Evolutionary conservation across 1,284 basidiomycete genomes (phyloP).

Genomic region (Microstroma glucosiphilum): DNA sequence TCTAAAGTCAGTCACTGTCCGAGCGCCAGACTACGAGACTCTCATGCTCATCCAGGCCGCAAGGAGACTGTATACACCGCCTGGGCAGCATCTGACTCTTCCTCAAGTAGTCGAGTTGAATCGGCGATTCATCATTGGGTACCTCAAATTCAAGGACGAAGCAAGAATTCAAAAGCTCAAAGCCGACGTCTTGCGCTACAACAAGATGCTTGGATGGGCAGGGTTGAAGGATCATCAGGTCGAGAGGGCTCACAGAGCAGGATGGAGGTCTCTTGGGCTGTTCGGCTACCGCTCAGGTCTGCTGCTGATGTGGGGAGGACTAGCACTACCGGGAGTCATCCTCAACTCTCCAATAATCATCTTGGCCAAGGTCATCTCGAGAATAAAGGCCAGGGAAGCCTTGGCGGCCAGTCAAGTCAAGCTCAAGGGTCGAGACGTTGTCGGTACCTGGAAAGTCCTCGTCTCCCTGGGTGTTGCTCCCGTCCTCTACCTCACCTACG

Average conservation of each 20-base stretch:
- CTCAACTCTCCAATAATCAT: conserved; percentile 94
- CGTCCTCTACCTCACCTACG: conserved; percentile 63
- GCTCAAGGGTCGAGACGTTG: conserved; percentile 85
- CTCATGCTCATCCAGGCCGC: conserved; percentile 97
- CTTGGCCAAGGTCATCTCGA: conserved; percentile 78
- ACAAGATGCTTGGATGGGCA: conserved; percentile 79
- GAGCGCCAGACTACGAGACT: conserved; percentile 95
- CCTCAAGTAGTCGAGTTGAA: conserved; percentile 96
- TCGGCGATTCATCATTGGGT: conserved; percentile 88
- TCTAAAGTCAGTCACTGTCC: conserved; percentile 92
- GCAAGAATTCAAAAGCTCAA: conserved; percentile 78
- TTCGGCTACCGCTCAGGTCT: conserved; percentile 77
- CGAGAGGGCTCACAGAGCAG: conserved; percentile 59
- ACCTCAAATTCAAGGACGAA: conserved; percentile 84
- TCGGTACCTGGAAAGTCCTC: conserved; percentile 97
- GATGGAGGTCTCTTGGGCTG: conserved; percentile 81
- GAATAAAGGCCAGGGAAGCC: conserved; percentile 91
- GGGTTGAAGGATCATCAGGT: conserved; percentile 98
- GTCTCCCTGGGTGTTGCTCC: conserved; percentile 88
- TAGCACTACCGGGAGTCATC: conserved; percentile 90
- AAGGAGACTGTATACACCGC: conserved; percentile 85
- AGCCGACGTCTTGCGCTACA: conserved; percentile 83
- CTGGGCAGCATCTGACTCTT: conserved; percentile 86
- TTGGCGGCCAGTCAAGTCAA: conserved; percentile 94
- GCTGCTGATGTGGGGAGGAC: conserved; percentile 72